Base-by-base conservation (phyloP, 2,329 filamentous ascomycete genomes). In the Aspergillus sp. region DNA sequence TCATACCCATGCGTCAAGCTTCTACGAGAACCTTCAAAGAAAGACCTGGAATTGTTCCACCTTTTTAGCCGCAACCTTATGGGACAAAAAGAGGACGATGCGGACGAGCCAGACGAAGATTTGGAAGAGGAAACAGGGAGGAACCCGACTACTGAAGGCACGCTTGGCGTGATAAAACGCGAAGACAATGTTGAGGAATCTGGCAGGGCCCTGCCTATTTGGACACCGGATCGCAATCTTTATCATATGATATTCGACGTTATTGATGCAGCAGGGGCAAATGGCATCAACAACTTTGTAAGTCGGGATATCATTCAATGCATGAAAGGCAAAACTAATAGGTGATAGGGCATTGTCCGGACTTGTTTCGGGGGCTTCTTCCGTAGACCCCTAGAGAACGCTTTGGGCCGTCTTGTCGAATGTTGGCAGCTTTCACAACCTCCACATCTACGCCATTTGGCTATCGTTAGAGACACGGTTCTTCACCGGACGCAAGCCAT, bases 371-470 rank as follows among this genome's bases (percentile, higher is more conserved):
- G 81, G 7, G 62, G 64, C 7, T 75, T 79, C 54, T 82, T 76
- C 63, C 73, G 72, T 46, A 69, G 79, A 44, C 76, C 79, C 0
- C 57, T 81, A 25, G 81, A 84, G 56, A 71, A 74, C 25, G 64
- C 74, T 17, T 58, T 83, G 19, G 64, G 63, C 43, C 74, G 78
- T 22, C 55, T 84, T 33, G 77, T 77, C 2, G 74, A 81, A 48
- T 67, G 73, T 47, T 82, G 80, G 75, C 74, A 80, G 46, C 57
- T 75, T 13, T 77, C 76, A n/a, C 81, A 84, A 54, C 80, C 81
- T 20, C 63, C 67, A 3, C 74, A 81, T 59, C 67, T 83, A 19
- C 74, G 76, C 15, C 79, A 82, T 56, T 63, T 82, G 13, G 72
- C 76, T 9, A 67, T 84, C 25, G 71, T 83, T 30, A 69, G 79